Conservation (phyloP, 2,329 filamentous ascomycete species). For the Dryadomyces quercivorus region DNA sequence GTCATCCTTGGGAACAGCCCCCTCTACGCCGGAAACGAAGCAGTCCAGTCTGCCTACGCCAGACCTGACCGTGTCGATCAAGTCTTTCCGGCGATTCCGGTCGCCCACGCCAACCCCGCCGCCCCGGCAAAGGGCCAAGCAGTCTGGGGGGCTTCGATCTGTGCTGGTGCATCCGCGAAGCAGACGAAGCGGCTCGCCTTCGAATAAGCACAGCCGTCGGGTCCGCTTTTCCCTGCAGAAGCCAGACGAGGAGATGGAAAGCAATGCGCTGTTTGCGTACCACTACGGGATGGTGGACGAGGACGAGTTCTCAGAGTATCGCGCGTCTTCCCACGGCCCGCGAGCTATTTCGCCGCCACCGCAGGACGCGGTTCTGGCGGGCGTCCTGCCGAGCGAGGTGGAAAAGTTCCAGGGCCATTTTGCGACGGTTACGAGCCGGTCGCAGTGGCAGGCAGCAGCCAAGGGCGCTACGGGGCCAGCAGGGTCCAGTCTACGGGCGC, state of each 20-base stretch:
- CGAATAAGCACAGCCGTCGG: conserved; percentile 6
- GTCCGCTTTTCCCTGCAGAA: conserved; percentile 22
- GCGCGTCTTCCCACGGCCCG: neutral
- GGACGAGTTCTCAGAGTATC: neutral
- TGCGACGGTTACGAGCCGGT: conserved; percentile 7
- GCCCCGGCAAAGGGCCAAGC: conserved; percentile 10
- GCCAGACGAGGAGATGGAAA: neutral
- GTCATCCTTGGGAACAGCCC: conserved; percentile 8
- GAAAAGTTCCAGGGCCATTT: conserved; percentile 23
- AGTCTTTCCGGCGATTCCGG: conserved; percentile 40
- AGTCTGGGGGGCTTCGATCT: conserved; percentile 1
- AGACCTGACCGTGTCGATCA: conserved; percentile 35
- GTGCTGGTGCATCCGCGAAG: conserved; percentile 10
- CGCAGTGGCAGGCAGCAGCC: neutral
- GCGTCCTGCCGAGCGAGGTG: conserved; percentile 23
- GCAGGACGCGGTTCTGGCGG: conserved; percentile 15
- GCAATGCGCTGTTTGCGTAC: neutral
- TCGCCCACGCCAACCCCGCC: conserved; percentile 32
- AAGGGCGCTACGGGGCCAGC: no score
- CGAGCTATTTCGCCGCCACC: conserved; percentile 32
- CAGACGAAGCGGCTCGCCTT: neutral
- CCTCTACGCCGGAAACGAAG: conserved; percentile 17
- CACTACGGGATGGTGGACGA: conserved; percentile 4
- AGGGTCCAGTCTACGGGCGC: neutral
- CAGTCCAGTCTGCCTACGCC: conserved; percentile 26